Evolutionary conservation across 129 eudicot species (phyloP).

Genomic region (Deinandra increscens): DNA sequence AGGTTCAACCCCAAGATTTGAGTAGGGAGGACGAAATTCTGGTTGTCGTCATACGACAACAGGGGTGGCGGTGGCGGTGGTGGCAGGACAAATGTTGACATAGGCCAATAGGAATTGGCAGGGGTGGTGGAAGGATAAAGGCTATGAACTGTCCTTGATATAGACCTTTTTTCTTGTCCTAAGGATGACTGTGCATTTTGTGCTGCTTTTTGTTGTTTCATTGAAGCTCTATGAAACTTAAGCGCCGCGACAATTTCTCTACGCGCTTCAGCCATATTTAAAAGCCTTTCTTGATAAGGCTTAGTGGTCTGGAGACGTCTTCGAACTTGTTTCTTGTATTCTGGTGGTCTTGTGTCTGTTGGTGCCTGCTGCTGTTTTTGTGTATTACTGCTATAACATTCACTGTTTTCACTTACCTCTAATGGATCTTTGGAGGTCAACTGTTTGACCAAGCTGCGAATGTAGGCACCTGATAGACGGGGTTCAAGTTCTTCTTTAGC

Average conservation of each 20-base stretch:
- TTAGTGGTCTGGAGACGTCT: slow-evolving; percentile 71
- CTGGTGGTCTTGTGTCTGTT: slow-evolving; percentile 24
- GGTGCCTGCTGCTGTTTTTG: slow-evolving; percentile 28
- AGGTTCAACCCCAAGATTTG: slow-evolving; percentile 86
- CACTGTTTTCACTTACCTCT: slow-evolving; percentile 15
- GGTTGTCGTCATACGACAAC: slow-evolving; percentile 38
- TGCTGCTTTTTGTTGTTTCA: slow-evolving; percentile 49
- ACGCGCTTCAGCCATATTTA: slow-evolving; percentile 82
- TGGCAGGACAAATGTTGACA: slow-evolving; percentile 32
- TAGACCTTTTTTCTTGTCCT: slow-evolving; percentile 40
- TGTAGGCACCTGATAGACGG: slow-evolving; percentile 64
- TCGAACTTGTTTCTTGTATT: slow-evolving; percentile 66
- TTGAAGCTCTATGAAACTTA: slow-evolving; percentile 79
- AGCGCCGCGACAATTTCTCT: slow-evolving; percentile 84
- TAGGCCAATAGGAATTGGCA: slow-evolving; percentile 37
- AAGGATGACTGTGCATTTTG: not conserved
- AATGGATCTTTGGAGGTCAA: slow-evolving; percentile 49
- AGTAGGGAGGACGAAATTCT: slow-evolving; percentile 61
- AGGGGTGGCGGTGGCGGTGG: slow-evolving; percentile 48
- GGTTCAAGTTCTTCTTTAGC: slow-evolving; percentile 41
- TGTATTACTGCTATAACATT: slow-evolving; percentile 14
- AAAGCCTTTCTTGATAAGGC: slow-evolving; percentile 79
- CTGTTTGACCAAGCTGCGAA: slow-evolving; percentile 75
- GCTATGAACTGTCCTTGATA: slow-evolving; percentile 23
- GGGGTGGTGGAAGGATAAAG: slow-evolving; percentile 51